These are phyloP conservation scores for Erythrophleum fordii DNA, from an alignment of 306 rosid genomes.

Conservation along the genomic window DNA sequence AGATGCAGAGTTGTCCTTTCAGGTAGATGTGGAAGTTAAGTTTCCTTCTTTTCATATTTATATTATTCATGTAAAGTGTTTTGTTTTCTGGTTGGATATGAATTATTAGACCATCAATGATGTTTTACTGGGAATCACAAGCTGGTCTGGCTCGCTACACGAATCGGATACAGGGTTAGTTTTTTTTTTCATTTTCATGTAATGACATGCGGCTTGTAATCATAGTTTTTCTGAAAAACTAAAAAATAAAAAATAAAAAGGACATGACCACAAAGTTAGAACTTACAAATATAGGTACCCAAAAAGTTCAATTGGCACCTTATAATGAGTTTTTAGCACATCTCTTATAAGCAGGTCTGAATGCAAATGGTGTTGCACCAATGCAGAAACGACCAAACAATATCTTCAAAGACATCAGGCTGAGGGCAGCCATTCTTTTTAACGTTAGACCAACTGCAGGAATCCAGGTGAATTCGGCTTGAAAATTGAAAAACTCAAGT, in stretches of 20 bases:
- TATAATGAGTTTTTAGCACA: not conserved
- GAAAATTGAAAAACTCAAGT: not conserved
- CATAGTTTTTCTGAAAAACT: not conserved
- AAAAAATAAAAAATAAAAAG: not conserved
- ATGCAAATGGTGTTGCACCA: conserved; percentile 3
- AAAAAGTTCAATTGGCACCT: not conserved
- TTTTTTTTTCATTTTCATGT: not conserved
- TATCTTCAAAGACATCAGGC: conserved; percentile 43
- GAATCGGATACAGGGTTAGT: conserved; percentile 54
- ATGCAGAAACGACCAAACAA: not conserved
- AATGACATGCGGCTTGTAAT: not conserved
- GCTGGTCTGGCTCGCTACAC: conserved; percentile 60
- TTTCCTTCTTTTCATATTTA: not conserved
- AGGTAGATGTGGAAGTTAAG: not conserved
- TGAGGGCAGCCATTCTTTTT: conserved; percentile 57
- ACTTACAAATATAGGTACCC: not conserved
- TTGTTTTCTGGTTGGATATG: conserved; percentile 18
- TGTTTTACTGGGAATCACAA: conserved; percentile 68
- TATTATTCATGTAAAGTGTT: not conserved
- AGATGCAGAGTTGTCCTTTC: not conserved
- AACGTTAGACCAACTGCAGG: conserved; percentile 60
- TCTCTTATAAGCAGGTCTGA: conserved; percentile 12
- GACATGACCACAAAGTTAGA: no score
- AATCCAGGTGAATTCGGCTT: conserved; percentile 57
- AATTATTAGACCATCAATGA: conserved; percentile 64